A percentile compares a stretch with the other conserved stretches of the same genome.
Evolutionary conservation across 2,329 filamentous ascomycete species (phyloP).

Genomic region (Westerdykella aurantiaca): DNA sequence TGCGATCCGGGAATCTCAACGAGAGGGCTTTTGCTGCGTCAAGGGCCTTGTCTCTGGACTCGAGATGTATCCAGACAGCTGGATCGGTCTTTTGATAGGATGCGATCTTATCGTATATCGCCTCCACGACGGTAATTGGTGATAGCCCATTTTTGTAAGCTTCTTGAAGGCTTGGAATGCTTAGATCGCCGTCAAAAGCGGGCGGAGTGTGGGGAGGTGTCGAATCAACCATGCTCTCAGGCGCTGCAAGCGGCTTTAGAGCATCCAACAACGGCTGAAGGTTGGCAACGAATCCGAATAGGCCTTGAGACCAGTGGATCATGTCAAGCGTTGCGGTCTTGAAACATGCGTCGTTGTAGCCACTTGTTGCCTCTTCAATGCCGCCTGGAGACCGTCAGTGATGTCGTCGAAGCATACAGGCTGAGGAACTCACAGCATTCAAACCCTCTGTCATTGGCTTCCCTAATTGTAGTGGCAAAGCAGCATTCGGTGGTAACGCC

Average conservation of each 20-base stretch:
- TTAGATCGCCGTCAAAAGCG: conserved; percentile 39
- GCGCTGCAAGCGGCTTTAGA: conserved; percentile 14
- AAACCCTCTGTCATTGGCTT: conserved; percentile 57
- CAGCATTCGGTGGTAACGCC: conserved; percentile 57
- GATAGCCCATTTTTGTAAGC: conserved; percentile 43
- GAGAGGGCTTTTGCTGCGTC: conserved; percentile 39
- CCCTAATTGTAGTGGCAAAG: conserved; percentile 51
- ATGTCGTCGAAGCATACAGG: neutral
- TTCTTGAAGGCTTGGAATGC: conserved; percentile 40
- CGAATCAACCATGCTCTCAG: neutral
- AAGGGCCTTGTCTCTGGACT: conserved; percentile 37
- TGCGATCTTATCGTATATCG: conserved; percentile 45
- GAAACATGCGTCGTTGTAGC: conserved; percentile 45
- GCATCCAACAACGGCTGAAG: conserved; percentile 38
- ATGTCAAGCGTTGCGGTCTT: conserved; percentile 47
- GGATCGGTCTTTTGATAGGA: conserved; percentile 45
- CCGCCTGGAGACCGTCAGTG: conserved; percentile 33
- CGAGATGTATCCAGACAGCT: conserved; percentile 49
- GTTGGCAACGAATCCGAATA: conserved; percentile 47
- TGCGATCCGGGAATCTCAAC: conserved; percentile 37
- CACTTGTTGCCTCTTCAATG: conserved; percentile 42
- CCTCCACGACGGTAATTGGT: conserved; percentile 41
- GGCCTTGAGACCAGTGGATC: conserved; percentile 47
- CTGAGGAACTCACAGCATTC: conserved; percentile 46
- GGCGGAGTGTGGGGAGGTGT: conserved; percentile 36